phyloP scores from a whole-genome alignment of 495 filamentous ascomycete species.

The Podospora tetraspora region DNA sequence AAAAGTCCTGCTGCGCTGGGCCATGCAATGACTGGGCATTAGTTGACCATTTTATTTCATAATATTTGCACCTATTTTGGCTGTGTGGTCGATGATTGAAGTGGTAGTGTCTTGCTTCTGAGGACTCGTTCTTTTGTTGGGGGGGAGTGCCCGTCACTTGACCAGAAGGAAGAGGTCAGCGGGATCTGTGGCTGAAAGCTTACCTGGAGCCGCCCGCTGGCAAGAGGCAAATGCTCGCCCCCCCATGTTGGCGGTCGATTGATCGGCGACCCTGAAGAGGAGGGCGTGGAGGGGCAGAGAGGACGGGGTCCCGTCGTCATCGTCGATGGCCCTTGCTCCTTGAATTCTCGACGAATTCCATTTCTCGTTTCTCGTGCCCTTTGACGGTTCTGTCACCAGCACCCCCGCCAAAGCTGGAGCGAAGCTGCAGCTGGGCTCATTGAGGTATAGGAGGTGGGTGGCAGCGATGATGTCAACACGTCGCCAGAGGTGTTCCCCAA shows the following conservation, averaged over 20 bases:
- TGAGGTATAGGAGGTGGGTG: background rate
- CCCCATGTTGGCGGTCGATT: background rate
- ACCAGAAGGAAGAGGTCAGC: slow-evolving; percentile 5
- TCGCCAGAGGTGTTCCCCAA: background rate
- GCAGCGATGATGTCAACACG: slow-evolving; percentile 5
- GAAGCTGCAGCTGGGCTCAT: background rate
- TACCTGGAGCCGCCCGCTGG: background rate
- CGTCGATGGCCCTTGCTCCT: background rate
- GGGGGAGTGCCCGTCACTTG: slow-evolving; percentile 13
- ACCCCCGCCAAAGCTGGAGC: background rate
- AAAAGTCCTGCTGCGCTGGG: too few relatives aligned
- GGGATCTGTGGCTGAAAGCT: slow-evolving; percentile 4
- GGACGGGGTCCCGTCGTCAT: background rate
- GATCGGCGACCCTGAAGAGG: background rate
- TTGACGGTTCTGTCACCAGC: background rate
- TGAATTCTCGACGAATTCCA: background rate
- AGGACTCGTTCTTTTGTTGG: too few relatives aligned
- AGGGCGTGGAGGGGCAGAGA: background rate
- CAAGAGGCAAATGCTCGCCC: background rate
- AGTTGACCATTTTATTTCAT: too few relatives aligned
- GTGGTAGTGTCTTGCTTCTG: too few relatives aligned
- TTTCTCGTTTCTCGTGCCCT: background rate
- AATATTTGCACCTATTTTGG: too few relatives aligned
- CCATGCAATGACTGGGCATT: too few relatives aligned
- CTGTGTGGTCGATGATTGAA: too few relatives aligned